Evolutionary conservation across 495 filamentous ascomycete genomes (phyloP).

Genomic region (Hyaloscypha hepaticicola): DNA sequence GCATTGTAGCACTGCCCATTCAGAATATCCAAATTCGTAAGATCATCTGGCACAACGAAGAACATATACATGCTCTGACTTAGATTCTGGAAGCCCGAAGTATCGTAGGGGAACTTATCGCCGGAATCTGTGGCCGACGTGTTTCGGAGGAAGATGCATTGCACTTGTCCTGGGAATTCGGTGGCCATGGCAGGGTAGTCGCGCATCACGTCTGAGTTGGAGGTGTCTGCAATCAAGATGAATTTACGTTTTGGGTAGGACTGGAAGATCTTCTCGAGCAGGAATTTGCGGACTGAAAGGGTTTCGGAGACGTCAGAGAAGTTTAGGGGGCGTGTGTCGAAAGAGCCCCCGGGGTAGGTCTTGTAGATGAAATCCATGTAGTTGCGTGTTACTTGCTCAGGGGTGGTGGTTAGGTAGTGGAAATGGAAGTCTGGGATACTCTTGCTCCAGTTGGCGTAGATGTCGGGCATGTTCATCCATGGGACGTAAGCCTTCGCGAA

Average conservation of each 20-base stretch:
- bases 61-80: slow-evolving; percentile 72
- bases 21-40: slow-evolving; percentile 63
- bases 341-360: slow-evolving; percentile 66
- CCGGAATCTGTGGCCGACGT: slow-evolving; percentile 61
- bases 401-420: slow-evolving; percentile 82
- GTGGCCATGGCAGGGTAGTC: slow-evolving; percentile 66
- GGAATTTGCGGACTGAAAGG: slow-evolving; percentile 63
- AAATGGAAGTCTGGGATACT: slow-evolving; percentile 66
- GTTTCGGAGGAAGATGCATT: slow-evolving; percentile 79
- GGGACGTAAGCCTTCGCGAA: slow-evolving; percentile 68
- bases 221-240: slow-evolving; percentile 73
- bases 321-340: slow-evolving; percentile 71
- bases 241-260: slow-evolving; percentile 76
- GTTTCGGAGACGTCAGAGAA: slow-evolving; percentile 73
- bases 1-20: slow-evolving; percentile 67
- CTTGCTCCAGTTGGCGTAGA: slow-evolving; percentile 66
- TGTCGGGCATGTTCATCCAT: slow-evolving; percentile 78
- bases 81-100: slow-evolving; percentile 62
- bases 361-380: slow-evolving; percentile 82
- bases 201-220: slow-evolving; percentile 74
- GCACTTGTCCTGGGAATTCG: slow-evolving; percentile 67
- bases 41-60: slow-evolving; percentile 68
- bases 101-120: slow-evolving; percentile 71
- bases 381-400: slow-evolving; percentile 72
- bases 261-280: slow-evolving; percentile 68